Conservation (phyloP, 768 basidiomycete genomes). For the Tulasnella sp. region DNA sequence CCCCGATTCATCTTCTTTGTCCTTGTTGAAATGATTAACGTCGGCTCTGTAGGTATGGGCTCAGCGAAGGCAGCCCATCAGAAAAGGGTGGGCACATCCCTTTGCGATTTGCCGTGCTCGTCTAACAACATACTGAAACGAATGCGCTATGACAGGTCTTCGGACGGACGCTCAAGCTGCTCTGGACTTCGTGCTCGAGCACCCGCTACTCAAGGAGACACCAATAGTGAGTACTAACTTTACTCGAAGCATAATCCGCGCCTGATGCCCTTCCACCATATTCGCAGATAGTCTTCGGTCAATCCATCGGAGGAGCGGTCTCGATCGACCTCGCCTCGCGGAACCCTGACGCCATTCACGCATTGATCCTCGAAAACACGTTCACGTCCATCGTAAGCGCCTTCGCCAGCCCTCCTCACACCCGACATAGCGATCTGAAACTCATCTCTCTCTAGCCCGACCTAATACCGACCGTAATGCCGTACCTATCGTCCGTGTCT, state of each 20-base stretch:
- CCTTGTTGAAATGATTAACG: too few species aligned
- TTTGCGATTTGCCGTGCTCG: too few species aligned
- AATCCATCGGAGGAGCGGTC: slow-evolving; percentile 88
- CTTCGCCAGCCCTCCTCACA: too few species aligned
- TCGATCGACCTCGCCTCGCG: slow-evolving; percentile 46
- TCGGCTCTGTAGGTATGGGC: slow-evolving; percentile 59
- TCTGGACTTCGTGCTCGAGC: slow-evolving; percentile 57
- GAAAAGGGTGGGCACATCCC: slow-evolving; percentile 69
- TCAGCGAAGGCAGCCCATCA: slow-evolving; percentile 74
- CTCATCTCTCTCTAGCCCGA: slow-evolving; percentile 19
- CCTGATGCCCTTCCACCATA: slow-evolving; percentile 20
- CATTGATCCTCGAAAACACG: slow-evolving; percentile 37
- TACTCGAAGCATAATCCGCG: background rate
- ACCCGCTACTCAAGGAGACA: slow-evolving; percentile 54
- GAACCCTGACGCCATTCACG: slow-evolving; percentile 26
- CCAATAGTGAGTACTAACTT: slow-evolving; percentile 42
- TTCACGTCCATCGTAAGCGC: slow-evolving; percentile 29
- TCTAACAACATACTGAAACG: too few species aligned
- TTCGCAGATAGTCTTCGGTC: slow-evolving; percentile 61
- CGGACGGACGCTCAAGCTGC: slow-evolving; percentile 64
- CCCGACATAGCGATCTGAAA: background rate
- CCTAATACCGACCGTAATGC: slow-evolving; percentile 30
- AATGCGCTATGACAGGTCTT: slow-evolving; percentile 41
- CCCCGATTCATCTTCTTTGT: too few species aligned
- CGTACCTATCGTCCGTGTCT: slow-evolving; percentile 28